These are phyloP conservation scores for Citrus inodora DNA, from an alignment of 345 rosid genomes.

Conservation along the genomic window DNA sequence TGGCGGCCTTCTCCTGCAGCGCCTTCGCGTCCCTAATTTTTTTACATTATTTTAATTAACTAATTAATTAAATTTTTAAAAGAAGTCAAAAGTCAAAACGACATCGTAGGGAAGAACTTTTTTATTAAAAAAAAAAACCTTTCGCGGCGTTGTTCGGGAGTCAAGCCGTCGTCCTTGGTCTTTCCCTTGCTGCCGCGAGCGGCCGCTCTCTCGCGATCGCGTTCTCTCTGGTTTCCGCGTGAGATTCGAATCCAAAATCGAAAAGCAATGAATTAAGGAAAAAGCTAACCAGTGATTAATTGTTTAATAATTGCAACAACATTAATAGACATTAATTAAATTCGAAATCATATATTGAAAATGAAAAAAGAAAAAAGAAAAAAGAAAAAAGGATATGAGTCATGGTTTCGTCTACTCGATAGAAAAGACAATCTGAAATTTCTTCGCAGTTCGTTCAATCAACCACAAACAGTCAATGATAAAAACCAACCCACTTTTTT, in stretches of 20 bases:
- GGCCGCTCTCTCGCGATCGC: constrained; percentile 52
- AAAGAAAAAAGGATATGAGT: constrained; percentile 29
- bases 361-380: not conserved
- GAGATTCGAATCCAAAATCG: constrained; percentile 8
- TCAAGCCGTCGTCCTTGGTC: constrained; percentile 45
- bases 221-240: constrained; percentile 62
- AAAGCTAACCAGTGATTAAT: not conserved
- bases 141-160: constrained; percentile 63
- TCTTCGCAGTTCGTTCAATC: not conserved
- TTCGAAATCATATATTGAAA: not conserved
- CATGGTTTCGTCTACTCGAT: constrained; percentile 5
- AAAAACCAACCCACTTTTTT: no score
- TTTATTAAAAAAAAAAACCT: constrained; percentile 21
- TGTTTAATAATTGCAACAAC: not conserved
- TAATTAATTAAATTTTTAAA: not conserved
- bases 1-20: constrained; percentile 80
- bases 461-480: not conserved
- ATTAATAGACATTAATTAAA: not conserved
- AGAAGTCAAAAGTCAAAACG: not conserved
- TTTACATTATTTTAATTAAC: no score
- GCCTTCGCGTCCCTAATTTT: constrained; percentile 75
- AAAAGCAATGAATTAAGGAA: constrained; percentile 18
- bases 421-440: not conserved
- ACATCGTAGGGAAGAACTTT: not conserved
- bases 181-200: constrained; percentile 30